These are phyloP conservation scores for Limnomonas spitsbergensis DNA, from an alignment of 139 green algal genomes.

Conservation along the genomic window DNA sequence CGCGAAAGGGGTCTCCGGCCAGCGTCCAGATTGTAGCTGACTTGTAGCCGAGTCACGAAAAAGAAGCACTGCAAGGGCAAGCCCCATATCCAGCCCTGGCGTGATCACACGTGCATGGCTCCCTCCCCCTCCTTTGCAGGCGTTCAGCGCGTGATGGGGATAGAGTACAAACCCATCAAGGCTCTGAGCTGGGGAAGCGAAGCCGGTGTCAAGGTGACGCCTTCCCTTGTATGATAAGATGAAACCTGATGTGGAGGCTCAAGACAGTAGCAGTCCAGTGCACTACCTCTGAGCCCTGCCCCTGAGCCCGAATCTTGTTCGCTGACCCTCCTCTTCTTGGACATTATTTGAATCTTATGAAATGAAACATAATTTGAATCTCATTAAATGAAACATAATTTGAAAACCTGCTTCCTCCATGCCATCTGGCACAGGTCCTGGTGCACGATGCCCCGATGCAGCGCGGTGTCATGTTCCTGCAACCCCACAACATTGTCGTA, in stretches of 20 bases:
- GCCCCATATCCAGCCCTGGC: too few species aligned
- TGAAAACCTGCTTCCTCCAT: background rate
- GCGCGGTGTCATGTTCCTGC: constrained; percentile 64
- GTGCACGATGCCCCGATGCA: constrained; percentile 46
- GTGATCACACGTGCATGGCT: too few species aligned
- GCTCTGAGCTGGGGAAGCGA: constrained; percentile 26
- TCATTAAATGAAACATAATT: background rate
- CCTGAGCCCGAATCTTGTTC: background rate
- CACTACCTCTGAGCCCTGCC: background rate
- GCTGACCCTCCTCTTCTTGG: background rate
- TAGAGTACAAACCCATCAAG: constrained; percentile 26
- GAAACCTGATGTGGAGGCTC: too few species aligned
- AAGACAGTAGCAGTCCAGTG: background rate
- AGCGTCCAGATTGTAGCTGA: too few species aligned
- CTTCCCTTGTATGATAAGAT: too few species aligned
- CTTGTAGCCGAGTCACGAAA: too few species aligned
- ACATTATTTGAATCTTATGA: background rate
- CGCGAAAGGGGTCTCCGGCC: too few species aligned
- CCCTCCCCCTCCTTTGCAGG: constrained; percentile 14
- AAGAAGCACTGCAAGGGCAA: too few species aligned
- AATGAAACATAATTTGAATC: background rate
- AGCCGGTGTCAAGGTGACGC: constrained; percentile 24
- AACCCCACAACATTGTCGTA: constrained; percentile 52
- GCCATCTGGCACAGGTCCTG: constrained; percentile 45
- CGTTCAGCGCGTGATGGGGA: constrained; percentile 24